Conservation (phyloP, 768 basidiomycete genomes). For the Boletus huronensis region DNA sequence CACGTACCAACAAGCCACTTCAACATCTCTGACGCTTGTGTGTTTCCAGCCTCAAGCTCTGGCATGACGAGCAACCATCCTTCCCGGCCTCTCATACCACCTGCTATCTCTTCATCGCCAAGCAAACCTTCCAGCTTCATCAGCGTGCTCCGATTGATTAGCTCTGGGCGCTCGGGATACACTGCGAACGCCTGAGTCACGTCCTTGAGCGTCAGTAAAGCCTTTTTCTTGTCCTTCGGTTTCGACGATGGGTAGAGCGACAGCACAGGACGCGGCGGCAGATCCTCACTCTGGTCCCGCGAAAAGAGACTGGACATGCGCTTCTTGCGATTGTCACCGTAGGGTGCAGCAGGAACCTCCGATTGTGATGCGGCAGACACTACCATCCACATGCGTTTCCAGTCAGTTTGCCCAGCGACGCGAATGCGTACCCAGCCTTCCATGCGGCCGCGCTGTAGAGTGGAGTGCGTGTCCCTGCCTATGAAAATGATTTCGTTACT, state of each 20-base stretch:
- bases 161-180: constrained; percentile 91
- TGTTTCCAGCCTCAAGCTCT: constrained; percentile 61
- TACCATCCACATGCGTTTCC: constrained; percentile 89
- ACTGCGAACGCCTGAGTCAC: constrained; percentile 90
- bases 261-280: constrained; percentile 40
- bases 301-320: constrained; percentile 67
- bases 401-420: constrained; percentile 95
- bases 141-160: constrained; percentile 84
- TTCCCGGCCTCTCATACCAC: constrained; percentile 63
- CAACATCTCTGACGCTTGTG: constrained; percentile 77
- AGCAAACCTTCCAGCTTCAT: constrained; percentile 89
- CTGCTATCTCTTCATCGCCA: constrained; percentile 72
- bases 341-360: constrained; percentile 18
- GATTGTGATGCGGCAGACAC: constrained; percentile 49
- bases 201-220: constrained; percentile 63
- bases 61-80: constrained; percentile 93
- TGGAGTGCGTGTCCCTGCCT: constrained; percentile 54
- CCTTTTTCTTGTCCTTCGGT: constrained; percentile 69
- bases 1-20: constrained; percentile 83
- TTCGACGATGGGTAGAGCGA: constrained; percentile 62
- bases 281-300: constrained; percentile 42
- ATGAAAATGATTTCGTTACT: constrained; percentile 10
- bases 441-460: constrained; percentile 67
- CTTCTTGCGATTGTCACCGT: constrained; percentile 36
- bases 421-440: constrained; percentile 92